Evolutionary conservation across 208 protist species (phyloP), one percentile per base, ranked within the genome.

Genomic region (Trichomonas gallinae): DNA sequence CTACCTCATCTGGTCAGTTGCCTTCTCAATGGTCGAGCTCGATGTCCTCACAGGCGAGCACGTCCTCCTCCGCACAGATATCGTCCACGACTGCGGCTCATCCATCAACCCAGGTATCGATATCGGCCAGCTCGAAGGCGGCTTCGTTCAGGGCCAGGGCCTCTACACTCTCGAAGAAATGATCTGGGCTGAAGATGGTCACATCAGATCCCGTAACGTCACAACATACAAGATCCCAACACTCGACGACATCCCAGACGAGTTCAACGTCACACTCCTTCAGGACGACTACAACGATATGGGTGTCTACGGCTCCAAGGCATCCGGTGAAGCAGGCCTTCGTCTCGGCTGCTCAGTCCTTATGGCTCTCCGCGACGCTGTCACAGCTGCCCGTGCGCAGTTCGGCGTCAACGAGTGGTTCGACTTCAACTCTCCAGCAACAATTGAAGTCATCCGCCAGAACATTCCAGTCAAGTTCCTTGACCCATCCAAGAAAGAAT

Each of bases 41-140:
- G 97, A 97, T 96, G 97, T 97, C 72, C 96, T 97, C 38, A 97
- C 97, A 31, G 97, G 97, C 42, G 97, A 97, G 89, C 96, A 97
- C 88, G 44, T 34, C 1, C 51, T 97, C 21, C 36, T 97, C 21
- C 96, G 96, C 34, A 81, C 97, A 46, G 83, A 89, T 89, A 31
- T 89, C 3, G 83, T 89, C 13, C 83, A 89, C 36, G 83, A 89
- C 17, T 89, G 83, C 40, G 83, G 83, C 40, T 46, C 40, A 9
- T 89, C 83, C 36, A 46, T 89, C 34, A 89, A 89, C 31, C 83
- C 83, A 46, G 83, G 83, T n/a, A 89, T 89, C 40, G 83, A 89
- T 89, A 89, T 89, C 36, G 83, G 83, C 10, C 83, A 89, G 36
- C 34, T 89, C 40, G 83, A 89, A 89, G 83, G 83, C 9, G 83